Percentiles rank a stretch among this genome's conserved stretches.
Conservation (phyloP, 371 early-diverging fungal genomes). For the Enterocytospora artemiae region DNA sequence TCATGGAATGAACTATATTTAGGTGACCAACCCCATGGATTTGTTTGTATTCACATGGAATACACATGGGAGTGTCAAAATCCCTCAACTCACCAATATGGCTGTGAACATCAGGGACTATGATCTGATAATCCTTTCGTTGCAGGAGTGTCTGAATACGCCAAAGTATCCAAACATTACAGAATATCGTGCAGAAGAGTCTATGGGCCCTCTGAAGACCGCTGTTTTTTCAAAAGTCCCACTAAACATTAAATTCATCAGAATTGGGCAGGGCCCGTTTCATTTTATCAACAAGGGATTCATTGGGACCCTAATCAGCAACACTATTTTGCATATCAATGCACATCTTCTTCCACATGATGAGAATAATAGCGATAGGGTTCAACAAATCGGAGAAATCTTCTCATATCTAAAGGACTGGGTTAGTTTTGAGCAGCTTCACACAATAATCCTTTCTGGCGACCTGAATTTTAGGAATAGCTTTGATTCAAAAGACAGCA, state of each 20-base stretch:
- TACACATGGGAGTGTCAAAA: too few relatives aligned
- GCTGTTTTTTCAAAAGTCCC: constrained; percentile 8
- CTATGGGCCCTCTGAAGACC: constrained; percentile 9
- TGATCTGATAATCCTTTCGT: background rate
- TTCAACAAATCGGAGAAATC: constrained; percentile 16
- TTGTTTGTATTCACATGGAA: too few relatives aligned
- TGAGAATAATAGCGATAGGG: constrained; percentile 18
- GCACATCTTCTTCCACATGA: constrained; percentile 23
- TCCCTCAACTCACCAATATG: too few relatives aligned
- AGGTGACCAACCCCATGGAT: too few relatives aligned
- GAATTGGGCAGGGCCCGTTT: constrained; percentile 18
- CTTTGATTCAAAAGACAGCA: constrained; percentile 14
- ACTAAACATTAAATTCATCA: background rate
- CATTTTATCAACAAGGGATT: constrained; percentile 34
- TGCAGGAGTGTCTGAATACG: background rate
- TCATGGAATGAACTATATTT: too few relatives aligned
- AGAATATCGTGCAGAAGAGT: background rate
- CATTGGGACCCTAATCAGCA: constrained; percentile 9
- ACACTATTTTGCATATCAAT: constrained; percentile 21
- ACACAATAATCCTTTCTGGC: constrained; percentile 15
- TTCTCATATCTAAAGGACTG: constrained; percentile 9
- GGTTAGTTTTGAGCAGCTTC: background rate
- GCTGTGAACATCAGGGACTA: background rate
- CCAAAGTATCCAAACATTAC: background rate
- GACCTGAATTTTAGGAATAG: constrained; percentile 36